Evolutionary conservation across 805 yeast species (phyloP), one percentile per base, ranked within the genome.

Genomic region (Tetrapisispora pingtungensis): DNA sequence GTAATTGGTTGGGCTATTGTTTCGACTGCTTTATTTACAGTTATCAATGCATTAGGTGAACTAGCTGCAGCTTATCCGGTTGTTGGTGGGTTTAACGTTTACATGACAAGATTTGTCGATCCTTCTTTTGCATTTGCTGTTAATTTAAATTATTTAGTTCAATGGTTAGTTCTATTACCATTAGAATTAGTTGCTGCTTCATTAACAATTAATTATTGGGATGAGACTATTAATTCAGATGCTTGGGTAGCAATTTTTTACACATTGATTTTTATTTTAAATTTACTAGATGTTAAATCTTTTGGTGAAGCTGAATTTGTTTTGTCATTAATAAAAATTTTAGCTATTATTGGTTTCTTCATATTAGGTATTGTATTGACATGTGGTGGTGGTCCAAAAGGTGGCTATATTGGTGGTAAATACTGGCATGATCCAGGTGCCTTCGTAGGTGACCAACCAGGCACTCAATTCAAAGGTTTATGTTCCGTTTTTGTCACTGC

Each of bases 181-280:
- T 64, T 75, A 45, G 84, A 79, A 58, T 61, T 78, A 51, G 78
- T 77, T 30, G 81, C 81, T 26, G 77, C 76, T 28, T 69, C 81
- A 28, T 72, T 77, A 54, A 75, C 80, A 12, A 70, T 78, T 42
- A 59, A 65, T 49, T 78, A 73, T 57, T 78, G 84, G 84, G 55
- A 53, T 37, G 59, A 65, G 14, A 53, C 45, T 18, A 70, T 72
- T 31, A 74, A 74, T 53, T 71, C 81, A 0, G 82, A 75, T 43
- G 81, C 77, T 5, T 78, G 80, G 79, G 79, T 78, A 20, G 70
- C 75, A 3, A 69, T 77, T 24, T 77, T 75, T 51, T 75, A 72
- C 61, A 66, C 63, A 1, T 58, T 70, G 3, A 76, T 78, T 46
- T 59, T 70, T 7, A 42, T 66, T 13, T 72, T 75, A 44, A 77